Conservation (phyloP, 148 eudicot genomes). For the Arctostaphylos glauca region DNA sequence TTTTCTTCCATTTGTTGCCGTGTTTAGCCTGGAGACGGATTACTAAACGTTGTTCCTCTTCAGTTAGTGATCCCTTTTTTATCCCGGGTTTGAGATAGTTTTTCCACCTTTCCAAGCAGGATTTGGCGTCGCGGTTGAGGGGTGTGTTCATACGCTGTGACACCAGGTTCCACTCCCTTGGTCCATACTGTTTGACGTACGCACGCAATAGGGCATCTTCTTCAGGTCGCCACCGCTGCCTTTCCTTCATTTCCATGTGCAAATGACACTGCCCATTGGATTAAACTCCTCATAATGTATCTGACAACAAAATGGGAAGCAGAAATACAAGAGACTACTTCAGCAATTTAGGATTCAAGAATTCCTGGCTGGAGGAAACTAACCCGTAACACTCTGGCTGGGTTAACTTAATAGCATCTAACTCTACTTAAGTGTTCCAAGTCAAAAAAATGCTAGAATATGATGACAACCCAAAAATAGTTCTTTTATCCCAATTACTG, state of each 20-base stretch:
- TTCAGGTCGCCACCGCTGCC: constrained; percentile 73
- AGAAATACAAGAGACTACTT: neutral
- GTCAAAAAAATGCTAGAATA: neutral
- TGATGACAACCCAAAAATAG: neutral
- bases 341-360: neutral
- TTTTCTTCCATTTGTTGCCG: constrained; percentile 75
- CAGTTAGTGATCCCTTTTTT: constrained; percentile 60
- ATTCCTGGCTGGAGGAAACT: neutral
- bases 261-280: constrained; percentile 40
- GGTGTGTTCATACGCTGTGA: constrained; percentile 63
- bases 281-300: constrained; percentile 48
- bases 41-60: constrained; percentile 62
- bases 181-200: constrained; percentile 60
- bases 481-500: neutral
- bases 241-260: constrained; percentile 57
- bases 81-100: constrained; percentile 70
- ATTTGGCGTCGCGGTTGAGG: constrained; percentile 59
- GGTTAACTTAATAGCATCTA: neutral
- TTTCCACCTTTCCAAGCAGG: constrained; percentile 70
- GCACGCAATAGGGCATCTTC: constrained; percentile 57
- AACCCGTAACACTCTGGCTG: neutral
- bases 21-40: constrained; percentile 61
- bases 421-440: neutral
- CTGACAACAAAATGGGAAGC: constrained; percentile 19
- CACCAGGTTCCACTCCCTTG: constrained; percentile 68